Conservation (phyloP, 345 rosid genomes). For the Citrus inodora region DNA sequence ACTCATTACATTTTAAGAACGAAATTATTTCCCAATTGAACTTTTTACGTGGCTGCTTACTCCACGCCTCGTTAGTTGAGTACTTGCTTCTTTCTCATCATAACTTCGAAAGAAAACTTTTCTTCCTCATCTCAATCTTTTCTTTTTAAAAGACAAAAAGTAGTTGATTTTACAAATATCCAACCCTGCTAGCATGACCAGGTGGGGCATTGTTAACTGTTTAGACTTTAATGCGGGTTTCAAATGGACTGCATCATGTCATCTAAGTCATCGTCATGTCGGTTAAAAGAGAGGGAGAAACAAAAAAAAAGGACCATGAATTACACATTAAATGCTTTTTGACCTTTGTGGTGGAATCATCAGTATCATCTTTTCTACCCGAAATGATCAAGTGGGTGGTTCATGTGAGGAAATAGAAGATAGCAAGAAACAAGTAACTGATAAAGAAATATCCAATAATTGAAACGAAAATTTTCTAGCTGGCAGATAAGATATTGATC, state of each 20-base stretch:
- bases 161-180: background rate
- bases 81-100: background rate
- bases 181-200: background rate
- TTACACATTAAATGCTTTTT: slow-evolving; percentile 12
- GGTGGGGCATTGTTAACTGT: background rate
- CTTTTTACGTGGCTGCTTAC: background rate
- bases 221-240: background rate
- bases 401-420: background rate
- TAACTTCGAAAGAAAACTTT: background rate
- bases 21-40: background rate
- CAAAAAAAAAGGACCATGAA: background rate
- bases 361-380: background rate
- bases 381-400: background rate
- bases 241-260: background rate
- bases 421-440: background rate
- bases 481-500: background rate
- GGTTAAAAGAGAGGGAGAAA: background rate
- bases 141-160: background rate
- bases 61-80: background rate
- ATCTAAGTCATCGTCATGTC: background rate
- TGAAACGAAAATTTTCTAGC: background rate
- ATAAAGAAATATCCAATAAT: no score
- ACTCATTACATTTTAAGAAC: no score
- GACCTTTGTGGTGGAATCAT: slow-evolving; percentile 9
- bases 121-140: background rate